phyloP scores from a whole-genome alignment of 768 basidiomycete species.

The Dioszegia crocea region DNA sequence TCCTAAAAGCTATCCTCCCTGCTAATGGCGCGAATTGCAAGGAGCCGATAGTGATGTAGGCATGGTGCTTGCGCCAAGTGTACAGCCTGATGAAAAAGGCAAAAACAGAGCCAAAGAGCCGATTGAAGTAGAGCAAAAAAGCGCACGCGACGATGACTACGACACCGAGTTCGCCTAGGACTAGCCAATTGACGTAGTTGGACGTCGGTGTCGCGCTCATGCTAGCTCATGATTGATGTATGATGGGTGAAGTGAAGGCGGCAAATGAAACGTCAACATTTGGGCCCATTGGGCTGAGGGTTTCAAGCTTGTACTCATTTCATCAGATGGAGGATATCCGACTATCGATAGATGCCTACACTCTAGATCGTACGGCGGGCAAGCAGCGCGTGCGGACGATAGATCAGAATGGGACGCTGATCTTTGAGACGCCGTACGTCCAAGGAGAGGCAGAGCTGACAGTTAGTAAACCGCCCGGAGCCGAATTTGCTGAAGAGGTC shows the following conservation, averaged over 20 bases:
- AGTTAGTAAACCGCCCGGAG: conserved; percentile 17
- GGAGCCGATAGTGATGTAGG: conserved; percentile 84
- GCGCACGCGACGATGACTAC: conserved; percentile 50
- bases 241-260: neutral
- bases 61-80: conserved; percentile 72
- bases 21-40: conserved; percentile 83
- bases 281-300: neutral
- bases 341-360: conserved; percentile 2
- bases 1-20: conserved; percentile 81
- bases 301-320: neutral
- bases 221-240: conserved; percentile 6
- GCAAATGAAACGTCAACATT: neutral
- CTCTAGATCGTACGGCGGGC: conserved; percentile 1
- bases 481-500: conserved; percentile 27
- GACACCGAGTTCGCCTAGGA: conserved; percentile 43
- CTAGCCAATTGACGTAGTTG: conserved; percentile 34
- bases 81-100: conserved; percentile 63
- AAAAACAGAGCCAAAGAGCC: conserved; percentile 68
- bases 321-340: conserved; percentile 6
- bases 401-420: conserved; percentile 5
- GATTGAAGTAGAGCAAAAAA: conserved; percentile 86
- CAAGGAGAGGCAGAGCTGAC: neutral
- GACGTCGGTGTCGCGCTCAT: conserved; percentile 15
- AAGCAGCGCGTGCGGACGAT: neutral
- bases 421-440: conserved; percentile 7